Conservation (phyloP, 2,329 filamentous ascomycete genomes). For the Curvularia hawaiiensis region DNA sequence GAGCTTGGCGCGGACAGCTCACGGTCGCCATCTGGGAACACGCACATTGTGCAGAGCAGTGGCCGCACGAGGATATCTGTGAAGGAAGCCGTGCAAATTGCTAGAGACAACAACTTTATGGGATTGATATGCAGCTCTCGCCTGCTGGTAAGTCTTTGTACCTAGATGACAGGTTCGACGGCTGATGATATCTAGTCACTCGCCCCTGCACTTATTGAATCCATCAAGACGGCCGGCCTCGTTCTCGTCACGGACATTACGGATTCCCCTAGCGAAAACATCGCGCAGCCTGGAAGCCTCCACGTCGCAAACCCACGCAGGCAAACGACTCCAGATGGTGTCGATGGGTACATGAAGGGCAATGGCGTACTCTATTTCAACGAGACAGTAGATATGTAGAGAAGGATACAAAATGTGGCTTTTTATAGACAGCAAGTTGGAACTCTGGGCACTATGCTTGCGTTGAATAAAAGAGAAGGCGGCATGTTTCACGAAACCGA, state of each 20-base stretch:
- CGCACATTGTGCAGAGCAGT: constrained; percentile 60
- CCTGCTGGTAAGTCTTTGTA: constrained; percentile 70
- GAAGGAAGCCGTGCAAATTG: constrained; percentile 92
- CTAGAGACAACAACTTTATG: constrained; percentile 98
- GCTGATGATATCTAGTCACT: constrained; percentile 68
- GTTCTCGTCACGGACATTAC: constrained; percentile 91
- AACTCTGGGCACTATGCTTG: not conserved
- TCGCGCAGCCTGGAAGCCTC: constrained; percentile 40
- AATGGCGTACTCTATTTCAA: constrained; percentile 93
- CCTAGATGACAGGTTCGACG: not conserved
- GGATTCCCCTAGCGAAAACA: constrained; percentile 53
- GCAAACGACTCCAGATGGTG: constrained; percentile 70
- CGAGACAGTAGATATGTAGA: constrained; percentile 71
- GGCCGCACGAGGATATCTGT: constrained; percentile 81
- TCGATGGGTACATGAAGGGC: constrained; percentile 83
- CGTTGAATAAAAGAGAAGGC: not conserved
- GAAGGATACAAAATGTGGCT: not conserved
- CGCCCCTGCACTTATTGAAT: constrained; percentile 88
- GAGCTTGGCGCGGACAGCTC: constrained; percentile 73
- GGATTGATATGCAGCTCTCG: constrained; percentile 88
- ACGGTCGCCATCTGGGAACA: constrained; percentile 35
- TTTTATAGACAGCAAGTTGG: not conserved
- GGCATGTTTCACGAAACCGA: not conserved
- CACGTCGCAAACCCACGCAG: constrained; percentile 47
- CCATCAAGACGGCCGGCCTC: constrained; percentile 91